A percentile compares a stretch with the other conserved stretches of the same genome.
These are phyloP conservation scores for Spizellomyces punctatus DNA, from an alignment of 192 early-diverging fungal genomes.

Conservation along the genomic window DNA sequence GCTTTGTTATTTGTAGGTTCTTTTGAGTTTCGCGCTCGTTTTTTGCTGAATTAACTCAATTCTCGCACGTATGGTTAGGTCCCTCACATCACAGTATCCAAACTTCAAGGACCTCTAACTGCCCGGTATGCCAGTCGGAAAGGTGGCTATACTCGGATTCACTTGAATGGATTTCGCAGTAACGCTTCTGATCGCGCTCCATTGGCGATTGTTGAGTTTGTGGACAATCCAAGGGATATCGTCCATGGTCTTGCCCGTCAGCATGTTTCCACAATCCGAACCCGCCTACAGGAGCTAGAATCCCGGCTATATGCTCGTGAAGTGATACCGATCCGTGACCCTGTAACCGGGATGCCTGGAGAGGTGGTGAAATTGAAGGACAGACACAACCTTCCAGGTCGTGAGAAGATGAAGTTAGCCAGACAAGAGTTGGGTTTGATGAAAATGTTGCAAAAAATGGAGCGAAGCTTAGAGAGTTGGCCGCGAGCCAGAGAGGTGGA, in stretches of 20 bases:
- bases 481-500: slow-evolving; percentile 36
- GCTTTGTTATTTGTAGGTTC: slow-evolving; percentile 36
- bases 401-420: slow-evolving; percentile 35
- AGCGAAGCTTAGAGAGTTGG: slow-evolving; percentile 27
- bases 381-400: slow-evolving; percentile 37
- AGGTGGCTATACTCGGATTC: slow-evolving; percentile 91
- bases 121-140: slow-evolving; percentile 74
- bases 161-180: slow-evolving; percentile 72
- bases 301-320: slow-evolving; percentile 31
- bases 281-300: slow-evolving; percentile 37
- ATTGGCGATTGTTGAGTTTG: slow-evolving; percentile 88
- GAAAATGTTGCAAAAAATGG: slow-evolving; percentile 39
- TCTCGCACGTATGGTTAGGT: slow-evolving; percentile 54
- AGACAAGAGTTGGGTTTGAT: slow-evolving; percentile 35
- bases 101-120: slow-evolving; percentile 81
- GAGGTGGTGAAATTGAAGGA: slow-evolving; percentile 17
- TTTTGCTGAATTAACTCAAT: neutral
- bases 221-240: slow-evolving; percentile 79
- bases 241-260: slow-evolving; percentile 40
- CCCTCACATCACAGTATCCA: slow-evolving; percentile 72
- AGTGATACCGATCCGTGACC: slow-evolving; percentile 42
- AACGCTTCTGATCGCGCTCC: slow-evolving; percentile 77
- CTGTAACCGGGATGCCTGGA: slow-evolving; percentile 31
- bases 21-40: neutral
- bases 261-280: slow-evolving; percentile 26